Evolutionary conservation across 2,329 filamentous ascomycete species (phyloP).

Genomic region (Fusarium mundagurra): DNA sequence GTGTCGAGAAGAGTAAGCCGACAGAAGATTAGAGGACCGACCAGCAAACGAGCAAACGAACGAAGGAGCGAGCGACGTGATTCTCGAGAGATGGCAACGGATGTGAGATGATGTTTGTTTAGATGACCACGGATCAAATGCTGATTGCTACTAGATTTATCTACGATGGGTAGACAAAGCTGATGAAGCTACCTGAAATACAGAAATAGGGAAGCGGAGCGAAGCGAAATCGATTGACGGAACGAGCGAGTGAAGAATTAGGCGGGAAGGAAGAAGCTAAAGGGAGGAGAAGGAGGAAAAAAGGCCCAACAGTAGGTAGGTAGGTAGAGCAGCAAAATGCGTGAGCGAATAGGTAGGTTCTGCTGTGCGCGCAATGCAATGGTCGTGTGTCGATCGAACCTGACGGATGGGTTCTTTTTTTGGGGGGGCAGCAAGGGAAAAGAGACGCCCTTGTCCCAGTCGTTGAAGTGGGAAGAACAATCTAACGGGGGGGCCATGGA

Average conservation of each 20-base stretch:
- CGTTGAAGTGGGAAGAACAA: conserved; percentile 10
- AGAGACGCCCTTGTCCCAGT: conserved; percentile 5
- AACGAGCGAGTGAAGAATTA: conserved; percentile 24
- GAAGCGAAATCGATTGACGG: conserved; percentile 18
- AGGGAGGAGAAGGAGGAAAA: not conserved
- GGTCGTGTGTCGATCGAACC: conserved; percentile 33
- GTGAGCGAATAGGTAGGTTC: conserved; percentile 22
- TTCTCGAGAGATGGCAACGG: conserved; percentile 17
- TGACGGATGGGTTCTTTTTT: conserved; percentile 25
- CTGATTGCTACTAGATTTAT: conserved; percentile 18
- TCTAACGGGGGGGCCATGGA: conserved; percentile 4
- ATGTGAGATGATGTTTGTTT: conserved; percentile 9
- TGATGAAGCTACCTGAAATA: conserved; percentile 25
- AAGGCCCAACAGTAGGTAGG: conserved; percentile 12
- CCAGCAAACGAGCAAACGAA: conserved; percentile 24
- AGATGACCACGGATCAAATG: conserved; percentile 17
- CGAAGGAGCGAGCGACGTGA: conserved; percentile 34
- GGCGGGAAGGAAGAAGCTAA: conserved; percentile 1
- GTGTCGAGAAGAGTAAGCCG: conserved; percentile 26
- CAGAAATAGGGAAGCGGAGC: conserved; percentile 26
- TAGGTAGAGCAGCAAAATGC: conserved; percentile 20
- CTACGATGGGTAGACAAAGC: conserved; percentile 7
- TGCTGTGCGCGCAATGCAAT: conserved; percentile 13
- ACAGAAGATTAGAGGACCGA: conserved; percentile 15
- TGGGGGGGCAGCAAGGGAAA: not conserved